phyloP scores from a whole-genome alignment of 441 rosid genomes.

The Biscutella laevigata region DNA sequence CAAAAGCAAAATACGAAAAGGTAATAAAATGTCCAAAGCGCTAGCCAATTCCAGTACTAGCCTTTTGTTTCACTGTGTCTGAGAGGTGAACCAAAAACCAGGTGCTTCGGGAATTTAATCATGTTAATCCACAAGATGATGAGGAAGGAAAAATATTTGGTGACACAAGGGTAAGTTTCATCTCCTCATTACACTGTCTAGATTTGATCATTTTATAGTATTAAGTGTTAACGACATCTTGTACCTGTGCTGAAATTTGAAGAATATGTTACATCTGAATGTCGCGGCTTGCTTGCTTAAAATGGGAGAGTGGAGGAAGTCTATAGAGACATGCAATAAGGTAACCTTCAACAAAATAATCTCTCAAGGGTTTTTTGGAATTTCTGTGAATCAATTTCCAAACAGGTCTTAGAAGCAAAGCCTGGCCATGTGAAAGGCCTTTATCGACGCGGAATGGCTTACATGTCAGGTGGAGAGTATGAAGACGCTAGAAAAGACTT shows the following conservation, averaged over 20 bases:
- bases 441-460: conserved; percentile 96
- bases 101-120: conserved; percentile 98
- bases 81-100: conserved; percentile 18
- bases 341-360: conserved; percentile 26
- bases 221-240: conserved; percentile 4
- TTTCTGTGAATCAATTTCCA: not conserved
- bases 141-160: conserved; percentile 86
- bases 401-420: conserved; percentile 78
- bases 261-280: conserved; percentile 78
- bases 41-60: conserved; percentile 4
- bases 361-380: not conserved
- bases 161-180: conserved; percentile 49
- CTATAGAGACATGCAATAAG: conserved; percentile 84
- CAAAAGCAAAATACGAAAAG: conserved; percentile 94
- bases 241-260: conserved; percentile 18
- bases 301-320: conserved; percentile 79
- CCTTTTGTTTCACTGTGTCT: conserved; percentile 2
- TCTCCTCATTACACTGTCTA: not conserved
- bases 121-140: conserved; percentile 93
- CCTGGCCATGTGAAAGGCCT: conserved; percentile 81
- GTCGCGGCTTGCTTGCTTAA: conserved; percentile 87
- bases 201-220: not conserved
- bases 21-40: conserved; percentile 29
- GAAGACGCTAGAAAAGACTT: conserved; percentile 79
- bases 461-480: conserved; percentile 66